phyloP scores from a whole-genome alignment of 2,329 filamentous ascomycete genomes.

The Arthrocladium fulminans region DNA sequence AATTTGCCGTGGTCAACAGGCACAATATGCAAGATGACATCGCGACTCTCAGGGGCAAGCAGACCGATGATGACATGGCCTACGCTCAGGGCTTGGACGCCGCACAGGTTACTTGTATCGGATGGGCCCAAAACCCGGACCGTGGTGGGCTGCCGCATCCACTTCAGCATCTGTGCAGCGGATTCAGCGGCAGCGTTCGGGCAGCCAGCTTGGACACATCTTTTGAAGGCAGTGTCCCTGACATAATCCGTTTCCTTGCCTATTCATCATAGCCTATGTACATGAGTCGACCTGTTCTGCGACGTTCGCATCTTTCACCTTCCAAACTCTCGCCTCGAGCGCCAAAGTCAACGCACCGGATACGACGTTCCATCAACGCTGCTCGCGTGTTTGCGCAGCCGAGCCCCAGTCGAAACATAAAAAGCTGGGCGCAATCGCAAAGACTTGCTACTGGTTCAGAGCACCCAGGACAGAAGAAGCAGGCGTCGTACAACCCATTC shows the following conservation, averaged over 20 bases:
- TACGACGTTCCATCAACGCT: not conserved
- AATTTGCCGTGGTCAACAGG: too few relatives aligned
- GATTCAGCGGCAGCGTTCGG: not conserved
- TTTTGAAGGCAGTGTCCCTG: not conserved
- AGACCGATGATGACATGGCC: not conserved
- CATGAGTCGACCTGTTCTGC: constrained; percentile 1
- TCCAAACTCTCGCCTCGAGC: not conserved
- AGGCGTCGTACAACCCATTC: constrained; percentile 17
- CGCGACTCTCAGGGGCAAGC: not conserved
- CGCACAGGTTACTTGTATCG: too few relatives aligned
- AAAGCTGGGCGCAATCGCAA: not conserved
- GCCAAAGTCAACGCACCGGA: not conserved
- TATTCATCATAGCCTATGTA: not conserved
- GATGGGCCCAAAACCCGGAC: not conserved
- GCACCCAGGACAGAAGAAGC: not conserved
- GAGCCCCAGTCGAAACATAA: not conserved
- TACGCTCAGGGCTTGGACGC: not conserved
- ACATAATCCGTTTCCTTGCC: not conserved
- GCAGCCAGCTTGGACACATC: too few relatives aligned
- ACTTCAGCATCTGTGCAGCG: not conserved
- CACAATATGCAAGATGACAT: not conserved
- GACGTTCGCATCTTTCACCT: not conserved
- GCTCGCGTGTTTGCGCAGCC: not conserved
- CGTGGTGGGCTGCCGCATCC: not conserved
- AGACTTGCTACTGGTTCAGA: not conserved